Evolutionary conservation across 2,329 filamentous ascomycete species (phyloP), one percentile per base, ranked within the genome.

Genomic region (Diaporthe nobilis): DNA sequence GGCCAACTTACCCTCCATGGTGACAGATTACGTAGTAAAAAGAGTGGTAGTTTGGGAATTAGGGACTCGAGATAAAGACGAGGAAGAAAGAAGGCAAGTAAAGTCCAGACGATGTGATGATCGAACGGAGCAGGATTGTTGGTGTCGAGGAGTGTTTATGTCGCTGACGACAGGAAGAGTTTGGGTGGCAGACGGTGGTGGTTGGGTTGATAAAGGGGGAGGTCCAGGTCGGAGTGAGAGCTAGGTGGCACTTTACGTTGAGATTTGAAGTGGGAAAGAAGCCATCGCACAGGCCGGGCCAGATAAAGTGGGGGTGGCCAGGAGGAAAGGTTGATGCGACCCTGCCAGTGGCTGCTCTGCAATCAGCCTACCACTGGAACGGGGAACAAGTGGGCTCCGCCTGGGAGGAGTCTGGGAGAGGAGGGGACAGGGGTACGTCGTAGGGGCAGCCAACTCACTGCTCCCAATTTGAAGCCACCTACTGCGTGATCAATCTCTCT

Each of bases 1-100:
- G 77, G 73, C 78, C 78, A 78, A 85, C 86, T 81, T 87, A 89
- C 87, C 87, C 86, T 89, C 89, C 89, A 91, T 91, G 84, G 85
- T 87, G 87, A 85, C 84, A 84, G 86, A 86, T 89, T 87, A 84
- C 79, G 82, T 84, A 82, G 82, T 77, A 75, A 71, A 71, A 76
- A 70, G 58, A 77, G 76, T 77, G 74, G 57, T 65, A 72, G 74
- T 74, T 79, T 79, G 76, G 75, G 80, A 82, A 82, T 68, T 80
- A 77, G 80, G 72, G 37, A 55, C 51, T 82, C 79, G 78, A 79
- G 75, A 79, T 80, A 78, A 76, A 73, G 78, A 77, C 55, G 75
- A 76, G 65, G 65, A 80, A 81, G 81, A 79, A 79, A 78, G 79
- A 79, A 80, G 77, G 77, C 75, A 76, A 77, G 72, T 79, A 81